A percentile compares a stretch with the other conserved stretches of the same genome.
Conservation (phyloP, 1,284 basidiomycete species). For the Sparassis latifolia region DNA sequence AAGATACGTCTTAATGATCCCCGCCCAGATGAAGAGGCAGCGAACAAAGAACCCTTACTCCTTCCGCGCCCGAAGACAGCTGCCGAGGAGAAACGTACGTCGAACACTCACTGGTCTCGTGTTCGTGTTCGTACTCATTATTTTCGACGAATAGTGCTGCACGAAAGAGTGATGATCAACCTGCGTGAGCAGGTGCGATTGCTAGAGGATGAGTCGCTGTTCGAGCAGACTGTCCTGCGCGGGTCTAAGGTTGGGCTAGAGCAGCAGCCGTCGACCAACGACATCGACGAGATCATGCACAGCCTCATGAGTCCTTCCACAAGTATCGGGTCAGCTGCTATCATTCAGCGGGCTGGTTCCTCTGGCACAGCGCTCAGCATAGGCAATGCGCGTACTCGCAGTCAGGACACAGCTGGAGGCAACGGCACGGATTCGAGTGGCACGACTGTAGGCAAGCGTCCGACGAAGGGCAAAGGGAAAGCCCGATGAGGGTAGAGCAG, state of each 20-base stretch:
- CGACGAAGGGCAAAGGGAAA: constrained; percentile 5
- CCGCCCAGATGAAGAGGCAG: constrained; percentile 37
- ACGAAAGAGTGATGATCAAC: constrained; percentile 41
- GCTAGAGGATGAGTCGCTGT: constrained; percentile 61
- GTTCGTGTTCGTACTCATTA: too few relatives aligned
- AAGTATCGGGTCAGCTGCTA: not conserved
- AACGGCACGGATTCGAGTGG: constrained; percentile 4
- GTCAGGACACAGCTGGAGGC: not conserved
- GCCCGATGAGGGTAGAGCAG: constrained; percentile 1
- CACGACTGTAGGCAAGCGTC: constrained; percentile 2
- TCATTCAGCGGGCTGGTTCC: not conserved
- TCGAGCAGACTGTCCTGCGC: constrained; percentile 52
- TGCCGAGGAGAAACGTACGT: constrained; percentile 36
- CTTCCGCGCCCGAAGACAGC: constrained; percentile 14
- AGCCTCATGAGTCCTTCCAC: constrained; percentile 40
- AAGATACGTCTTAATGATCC: constrained; percentile 36
- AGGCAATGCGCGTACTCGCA: too few relatives aligned
- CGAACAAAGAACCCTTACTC: constrained; percentile 28
- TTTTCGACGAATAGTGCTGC: constrained; percentile 23
- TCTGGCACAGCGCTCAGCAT: not conserved
- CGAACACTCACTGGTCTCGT: too few relatives aligned
- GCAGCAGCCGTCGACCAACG: constrained; percentile 42
- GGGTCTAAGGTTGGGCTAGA: constrained; percentile 49
- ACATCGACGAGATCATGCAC: constrained; percentile 58
- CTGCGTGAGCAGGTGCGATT: constrained; percentile 46